A percentile compares a stretch with the other conserved stretches of the same genome.
Conservation (phyloP, 345 rosid genomes). For the Hirschfeldia incana region DNA sequence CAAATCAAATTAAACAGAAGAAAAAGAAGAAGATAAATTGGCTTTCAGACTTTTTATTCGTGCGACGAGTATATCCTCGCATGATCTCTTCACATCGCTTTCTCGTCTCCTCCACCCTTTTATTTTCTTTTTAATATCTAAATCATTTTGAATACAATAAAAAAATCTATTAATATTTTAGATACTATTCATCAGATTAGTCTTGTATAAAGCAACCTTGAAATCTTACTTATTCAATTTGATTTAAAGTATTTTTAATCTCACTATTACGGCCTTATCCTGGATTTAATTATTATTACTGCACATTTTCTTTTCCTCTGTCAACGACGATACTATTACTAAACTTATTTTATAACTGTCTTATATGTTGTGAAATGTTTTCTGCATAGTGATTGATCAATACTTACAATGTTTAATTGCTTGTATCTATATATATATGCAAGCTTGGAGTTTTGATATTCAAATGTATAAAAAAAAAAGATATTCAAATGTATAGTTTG, state of each 20-base stretch:
- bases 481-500: not conserved
- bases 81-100: constrained; percentile 39
- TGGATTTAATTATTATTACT: not conserved
- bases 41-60: constrained; percentile 39
- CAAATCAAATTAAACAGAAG: not conserved
- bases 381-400: not conserved
- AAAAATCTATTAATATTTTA: not conserved
- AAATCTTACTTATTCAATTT: not conserved
- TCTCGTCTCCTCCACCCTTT: constrained; percentile 27
- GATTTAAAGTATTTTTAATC: not conserved
- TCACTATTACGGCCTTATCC: not conserved
- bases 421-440: not conserved
- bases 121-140: not conserved
- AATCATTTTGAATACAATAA: not conserved
- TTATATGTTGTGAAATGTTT: not conserved
- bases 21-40: not conserved
- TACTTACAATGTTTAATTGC: not conserved
- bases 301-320: not conserved
- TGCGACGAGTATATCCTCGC: constrained; percentile 38
- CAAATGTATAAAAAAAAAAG: too few relatives aligned
- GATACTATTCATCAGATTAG: constrained; percentile 16
- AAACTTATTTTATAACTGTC: not conserved
- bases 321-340: not conserved
- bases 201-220: constrained; percentile 21
- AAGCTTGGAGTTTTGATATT: not conserved